These are phyloP conservation scores for Boeremia lycopersici DNA, from an alignment of 2,329 filamentous ascomycete genomes.

Conservation along the genomic window DNA sequence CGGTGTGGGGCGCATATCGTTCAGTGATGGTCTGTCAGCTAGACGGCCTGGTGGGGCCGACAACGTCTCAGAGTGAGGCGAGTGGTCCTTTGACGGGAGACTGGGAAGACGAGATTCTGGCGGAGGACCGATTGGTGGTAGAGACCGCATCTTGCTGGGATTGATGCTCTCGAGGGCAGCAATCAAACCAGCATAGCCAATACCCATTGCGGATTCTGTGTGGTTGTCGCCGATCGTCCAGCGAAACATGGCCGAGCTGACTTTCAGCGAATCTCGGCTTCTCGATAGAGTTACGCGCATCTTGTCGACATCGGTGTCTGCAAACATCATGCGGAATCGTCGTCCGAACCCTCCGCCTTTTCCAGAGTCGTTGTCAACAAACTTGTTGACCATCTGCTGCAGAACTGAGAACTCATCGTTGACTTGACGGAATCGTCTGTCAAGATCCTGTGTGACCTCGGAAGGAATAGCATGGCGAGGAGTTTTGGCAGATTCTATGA, in stretches of 20 bases:
- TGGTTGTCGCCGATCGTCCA: slow-evolving; percentile 66
- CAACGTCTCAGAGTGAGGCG: slow-evolving; percentile 12
- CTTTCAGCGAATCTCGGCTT: slow-evolving; percentile 66
- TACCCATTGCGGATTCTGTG: slow-evolving; percentile 65
- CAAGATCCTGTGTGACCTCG: slow-evolving; percentile 68
- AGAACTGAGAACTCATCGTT: slow-evolving; percentile 67
- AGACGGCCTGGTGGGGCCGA: slow-evolving; percentile 14
- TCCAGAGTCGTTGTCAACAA: slow-evolving; percentile 65
- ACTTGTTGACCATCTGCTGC: slow-evolving; percentile 65
- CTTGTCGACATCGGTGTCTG: slow-evolving; percentile 65
- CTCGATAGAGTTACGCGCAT: slow-evolving; percentile 63
- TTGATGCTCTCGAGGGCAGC: slow-evolving; percentile 65
- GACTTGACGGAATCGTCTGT: slow-evolving; percentile 66
- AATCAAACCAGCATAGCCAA: slow-evolving; percentile 70
- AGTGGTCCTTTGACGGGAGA: slow-evolving; percentile 26
- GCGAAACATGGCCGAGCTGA: slow-evolving; percentile 69
- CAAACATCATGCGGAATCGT: slow-evolving; percentile 62
- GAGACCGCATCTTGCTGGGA: slow-evolving; percentile 34
- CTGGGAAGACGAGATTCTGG: slow-evolving; percentile 41
- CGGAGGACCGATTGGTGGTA: slow-evolving; percentile 37
- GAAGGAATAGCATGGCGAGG: slow-evolving; percentile 59
- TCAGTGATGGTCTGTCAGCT: slow-evolving; percentile 20
- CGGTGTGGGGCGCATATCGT: slow-evolving; percentile 20
- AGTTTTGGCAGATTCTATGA: slow-evolving; percentile 55
- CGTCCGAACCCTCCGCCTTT: slow-evolving; percentile 65